phyloP scores from a whole-genome alignment of 345 rosid genomes.

The Laguncularia racemosa region DNA sequence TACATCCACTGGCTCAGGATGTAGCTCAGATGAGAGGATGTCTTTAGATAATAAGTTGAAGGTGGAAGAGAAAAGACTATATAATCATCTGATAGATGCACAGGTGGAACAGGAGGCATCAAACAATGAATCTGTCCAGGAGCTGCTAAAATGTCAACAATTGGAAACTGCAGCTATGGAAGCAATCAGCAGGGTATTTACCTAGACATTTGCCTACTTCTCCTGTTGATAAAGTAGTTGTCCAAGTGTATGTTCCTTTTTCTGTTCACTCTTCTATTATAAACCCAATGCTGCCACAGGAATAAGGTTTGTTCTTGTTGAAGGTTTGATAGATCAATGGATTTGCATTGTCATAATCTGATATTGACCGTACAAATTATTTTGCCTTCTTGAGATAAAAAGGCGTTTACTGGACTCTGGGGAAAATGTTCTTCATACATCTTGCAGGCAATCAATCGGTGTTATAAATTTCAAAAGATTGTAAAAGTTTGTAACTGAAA shows the following conservation, averaged over 20 bases:
- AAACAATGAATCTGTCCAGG: constrained; percentile 24
- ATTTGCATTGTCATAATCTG: no score
- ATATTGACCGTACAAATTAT: no score
- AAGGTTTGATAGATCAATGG: no score
- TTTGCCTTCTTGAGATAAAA: no score
- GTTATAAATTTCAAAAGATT: no score
- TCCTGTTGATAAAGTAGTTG: not conserved
- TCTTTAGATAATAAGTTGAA: constrained; percentile 29
- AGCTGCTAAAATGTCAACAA: constrained; percentile 21
- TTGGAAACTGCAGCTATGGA: constrained; percentile 41
- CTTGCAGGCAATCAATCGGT: no score
- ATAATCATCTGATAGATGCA: constrained; percentile 22
- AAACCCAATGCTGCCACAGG: no score
- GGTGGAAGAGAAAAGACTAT: constrained; percentile 24
- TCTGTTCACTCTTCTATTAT: no score
- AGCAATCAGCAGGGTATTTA: constrained; percentile 41
- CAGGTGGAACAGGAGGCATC: constrained; percentile 24
- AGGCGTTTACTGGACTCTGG: no score
- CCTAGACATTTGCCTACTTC: constrained; percentile 4
- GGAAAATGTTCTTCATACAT: no score
- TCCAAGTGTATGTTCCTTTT: not conserved
- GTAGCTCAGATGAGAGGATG: constrained; percentile 22
- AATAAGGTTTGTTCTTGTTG: no score
- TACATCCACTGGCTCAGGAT: constrained; percentile 17
- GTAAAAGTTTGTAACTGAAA: no score